Base-by-base conservation (phyloP, 2,329 filamentous ascomycete species). In the Truncatella angustata region DNA sequence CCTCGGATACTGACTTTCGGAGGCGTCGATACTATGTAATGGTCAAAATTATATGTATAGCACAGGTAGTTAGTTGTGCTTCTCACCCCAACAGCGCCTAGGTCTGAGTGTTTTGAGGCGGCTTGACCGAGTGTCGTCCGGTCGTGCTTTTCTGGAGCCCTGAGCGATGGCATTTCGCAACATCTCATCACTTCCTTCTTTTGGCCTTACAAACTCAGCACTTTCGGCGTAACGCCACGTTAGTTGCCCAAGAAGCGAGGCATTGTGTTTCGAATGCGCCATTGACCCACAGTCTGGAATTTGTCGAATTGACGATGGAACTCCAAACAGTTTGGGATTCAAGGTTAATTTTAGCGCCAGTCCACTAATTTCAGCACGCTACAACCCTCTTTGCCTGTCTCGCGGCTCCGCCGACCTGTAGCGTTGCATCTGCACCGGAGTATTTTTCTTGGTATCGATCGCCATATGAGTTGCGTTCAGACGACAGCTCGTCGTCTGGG, bases 291-390 rank as follows among this genome's bases (percentile, higher is more conserved):
- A 46, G 14, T 30, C 16, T 21, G 28, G n/a, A 28, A 43, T n/a
- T 7, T 23, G 20, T 11, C 21, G 2, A 44, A 23, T 43, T 24
- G 18, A 32, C n/a, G 26, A 46, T 46, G 43, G 30, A 35, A 34
- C 43, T 46, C 23, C 26, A 46, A 46, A 46, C 43, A 46, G 43
- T 32, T 35, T 46, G 24, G 43, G 43, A 46, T 46, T 46, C 43
- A 46, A 46, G 43, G 43, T 46, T 46, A 46, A 46, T 34, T 46
- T 46, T 46, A 46, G 43, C 23, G 26, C 7, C 14, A 14, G 7
- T 14, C 40, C 23, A 44, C 23, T 24, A 18, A 23, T 24, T 11
- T 40, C 37, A 11, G 37, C 16, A 18, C 34, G 21, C 20, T 18
- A 40, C n/a, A 32, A 32, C 28, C 28, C 37, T 36, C 11, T 36